Base-by-base conservation (phyloP, 352 stramenopile species). In the Pythium dissotocum region DNA sequence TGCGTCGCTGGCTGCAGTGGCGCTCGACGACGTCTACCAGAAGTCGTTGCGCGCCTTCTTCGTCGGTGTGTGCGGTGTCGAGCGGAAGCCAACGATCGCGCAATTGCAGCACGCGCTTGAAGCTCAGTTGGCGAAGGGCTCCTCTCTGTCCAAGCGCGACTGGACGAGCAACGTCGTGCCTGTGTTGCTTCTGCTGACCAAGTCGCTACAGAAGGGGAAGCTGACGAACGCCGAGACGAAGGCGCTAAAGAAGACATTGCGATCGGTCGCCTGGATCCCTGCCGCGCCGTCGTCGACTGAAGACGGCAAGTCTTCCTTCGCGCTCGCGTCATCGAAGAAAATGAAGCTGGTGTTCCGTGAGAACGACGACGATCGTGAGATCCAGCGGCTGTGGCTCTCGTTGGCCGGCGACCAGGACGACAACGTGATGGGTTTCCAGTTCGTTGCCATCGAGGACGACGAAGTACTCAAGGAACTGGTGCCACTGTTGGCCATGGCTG, bases 21-120 rank as follows among this genome's bases (percentile, higher is more conserved):
- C 75, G 33, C 61, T 94, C 32, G 78, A 91, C 18, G 62, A 67
- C 4, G n/a, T 82, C 9, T 94, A 93, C 60, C 65, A 83, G 7
- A 84, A 77, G 42, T 52, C 65, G 9, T 69, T 93, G 4, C 75
- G 75, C 9, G 56, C 67, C 7, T 94, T 94, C 52, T 94, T 94
- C 67, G 79, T 73, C 6, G 75, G 87, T 0, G 57, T 94, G 6
- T 90, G 78, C 57, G 81, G 83, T 18, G 77, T 94, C 14, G 67
- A 80, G n/a, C 66, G 68, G n/a, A 90, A 89, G 60, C 84, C 82
- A 0, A 88, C 82, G 5, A 69, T 87, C 13, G 64, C 54, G 1
- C 78, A 79, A 14, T 68, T 94, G 13, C 87, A 58, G 48, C 42
- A 61, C 33, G 54, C 60, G 18, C 66, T 72, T 0, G 2, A 10